These are phyloP conservation scores for Xylariaceae sp. DNA, from an alignment of 2,329 filamentous ascomycete species.

Conservation along the genomic window DNA sequence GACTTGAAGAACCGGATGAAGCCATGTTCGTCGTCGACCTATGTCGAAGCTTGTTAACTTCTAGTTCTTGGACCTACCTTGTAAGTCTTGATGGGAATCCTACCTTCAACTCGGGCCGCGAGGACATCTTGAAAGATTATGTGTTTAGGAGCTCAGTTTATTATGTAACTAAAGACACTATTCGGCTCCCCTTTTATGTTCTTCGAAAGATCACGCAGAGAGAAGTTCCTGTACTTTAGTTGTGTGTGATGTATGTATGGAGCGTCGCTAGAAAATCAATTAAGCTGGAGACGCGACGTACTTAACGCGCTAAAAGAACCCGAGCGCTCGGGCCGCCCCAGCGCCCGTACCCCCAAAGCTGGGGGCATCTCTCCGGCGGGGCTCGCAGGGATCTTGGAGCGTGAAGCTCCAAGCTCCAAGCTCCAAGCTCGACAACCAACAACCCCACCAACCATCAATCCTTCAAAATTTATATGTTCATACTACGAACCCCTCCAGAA, in stretches of 20 bases:
- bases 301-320: conserved; percentile 25
- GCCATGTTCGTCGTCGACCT: conserved; percentile 95
- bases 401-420: too few species aligned
- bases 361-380: too few species aligned
- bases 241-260: not conserved
- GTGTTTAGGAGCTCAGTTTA: not conserved
- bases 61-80: not conserved
- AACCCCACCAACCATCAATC: too few species aligned
- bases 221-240: not conserved
- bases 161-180: not conserved
- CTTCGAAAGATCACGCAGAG: not conserved
- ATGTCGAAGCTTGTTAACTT: not conserved
- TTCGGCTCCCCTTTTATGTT: conserved; percentile 2
- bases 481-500: not conserved
- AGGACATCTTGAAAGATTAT: conserved; percentile 46
- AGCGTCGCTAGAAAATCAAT: conserved; percentile 33
- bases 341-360: not conserved
- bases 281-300: conserved; percentile 34
- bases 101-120: conserved; percentile 57
- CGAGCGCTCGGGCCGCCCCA: conserved; percentile 3
- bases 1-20: conserved; percentile 97
- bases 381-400: too few species aligned
- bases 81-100: not conserved
- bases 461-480: not conserved
- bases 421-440: not conserved